Percentiles rank a stretch among this genome's conserved stretches.
Conservation (phyloP, 1,284 basidiomycete genomes). For the Leucoagaricus sp. region DNA sequence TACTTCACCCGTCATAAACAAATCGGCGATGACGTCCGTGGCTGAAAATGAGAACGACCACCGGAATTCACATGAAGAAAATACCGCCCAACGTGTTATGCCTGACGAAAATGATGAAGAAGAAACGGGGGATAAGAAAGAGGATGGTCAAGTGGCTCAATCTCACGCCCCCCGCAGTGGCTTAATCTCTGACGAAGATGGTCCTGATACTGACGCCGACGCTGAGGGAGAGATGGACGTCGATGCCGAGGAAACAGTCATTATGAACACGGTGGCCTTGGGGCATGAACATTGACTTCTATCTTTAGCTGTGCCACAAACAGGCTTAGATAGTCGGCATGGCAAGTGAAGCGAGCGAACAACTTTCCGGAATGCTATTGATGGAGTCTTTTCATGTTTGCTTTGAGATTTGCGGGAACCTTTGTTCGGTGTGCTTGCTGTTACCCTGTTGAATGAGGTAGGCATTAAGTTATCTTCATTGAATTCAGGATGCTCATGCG, state of each 20-base stretch:
- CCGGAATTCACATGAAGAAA: conserved; percentile 10
- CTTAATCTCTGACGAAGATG: conserved; percentile 17
- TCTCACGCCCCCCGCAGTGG: background rate
- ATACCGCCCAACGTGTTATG: conserved; percentile 15
- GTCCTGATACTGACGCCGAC: conserved; percentile 31
- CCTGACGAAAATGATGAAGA: conserved; percentile 16
- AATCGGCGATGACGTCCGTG: background rate
- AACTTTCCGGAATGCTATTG: background rate
- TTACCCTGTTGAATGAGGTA: no score
- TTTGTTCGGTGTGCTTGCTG: no score
- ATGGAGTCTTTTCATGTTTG: no score
- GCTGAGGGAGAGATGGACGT: conserved; percentile 34
- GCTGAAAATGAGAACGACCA: conserved; percentile 1
- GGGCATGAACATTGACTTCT: background rate
- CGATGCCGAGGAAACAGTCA: conserved; percentile 25
- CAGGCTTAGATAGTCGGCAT: no score
- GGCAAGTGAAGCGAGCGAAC: no score
- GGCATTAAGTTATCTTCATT: no score
- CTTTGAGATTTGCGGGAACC: no score
- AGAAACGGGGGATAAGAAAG: conserved; percentile 10
- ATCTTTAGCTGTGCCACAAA: background rate
- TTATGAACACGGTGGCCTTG: background rate
- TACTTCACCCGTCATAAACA: background rate
- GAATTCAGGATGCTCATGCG: no score
- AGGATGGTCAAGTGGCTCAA: background rate